Percentiles rank a stretch among this genome's conserved stretches.
Conservation (phyloP, 1,284 basidiomycete genomes). For the Ceratobasidium sp. region DNA sequence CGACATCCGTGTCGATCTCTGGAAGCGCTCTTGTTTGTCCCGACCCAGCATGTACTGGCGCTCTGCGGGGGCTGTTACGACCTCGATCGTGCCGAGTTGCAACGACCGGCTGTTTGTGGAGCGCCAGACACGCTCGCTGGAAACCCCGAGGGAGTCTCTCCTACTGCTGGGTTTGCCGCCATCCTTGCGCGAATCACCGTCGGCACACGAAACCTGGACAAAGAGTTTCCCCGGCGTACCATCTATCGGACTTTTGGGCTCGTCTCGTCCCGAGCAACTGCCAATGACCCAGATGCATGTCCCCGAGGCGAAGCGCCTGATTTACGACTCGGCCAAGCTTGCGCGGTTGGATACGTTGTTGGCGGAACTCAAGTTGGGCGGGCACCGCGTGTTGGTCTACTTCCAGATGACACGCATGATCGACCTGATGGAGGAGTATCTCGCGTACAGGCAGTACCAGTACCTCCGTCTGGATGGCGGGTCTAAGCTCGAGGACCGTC, state of each 20-base stretch:
- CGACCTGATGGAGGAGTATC: conserved; percentile 99
- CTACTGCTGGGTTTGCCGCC: conserved; percentile 89
- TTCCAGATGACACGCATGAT: conserved; percentile 99
- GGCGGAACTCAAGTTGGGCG: conserved; percentile 91
- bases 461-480: conserved; percentile 96
- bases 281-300: conserved; percentile 90
- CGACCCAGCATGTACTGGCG: conserved; percentile 83
- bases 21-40: conserved; percentile 82
- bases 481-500: conserved; percentile 93
- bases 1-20: conserved; percentile 70
- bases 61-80: conserved; percentile 84
- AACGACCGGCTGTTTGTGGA: conserved; percentile 85
- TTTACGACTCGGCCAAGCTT: conserved; percentile 97
- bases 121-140: conserved; percentile 65
- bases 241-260: conserved; percentile 74
- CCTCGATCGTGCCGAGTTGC: conserved; percentile 79
- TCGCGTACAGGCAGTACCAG: conserved; percentile 98
- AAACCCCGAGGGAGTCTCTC: conserved; percentile 75
- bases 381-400: conserved; percentile 96
- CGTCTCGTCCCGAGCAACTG: conserved; percentile 78
- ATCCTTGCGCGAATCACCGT: conserved; percentile 70
- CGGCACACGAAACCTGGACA: conserved; percentile 64
- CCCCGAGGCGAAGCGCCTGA: conserved; percentile 94
- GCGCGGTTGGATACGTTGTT: conserved; percentile 89
- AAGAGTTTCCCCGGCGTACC: conserved; percentile 69